Conservation (phyloP, 2,329 filamentous ascomycete genomes). For the Apiospora koreana region DNA sequence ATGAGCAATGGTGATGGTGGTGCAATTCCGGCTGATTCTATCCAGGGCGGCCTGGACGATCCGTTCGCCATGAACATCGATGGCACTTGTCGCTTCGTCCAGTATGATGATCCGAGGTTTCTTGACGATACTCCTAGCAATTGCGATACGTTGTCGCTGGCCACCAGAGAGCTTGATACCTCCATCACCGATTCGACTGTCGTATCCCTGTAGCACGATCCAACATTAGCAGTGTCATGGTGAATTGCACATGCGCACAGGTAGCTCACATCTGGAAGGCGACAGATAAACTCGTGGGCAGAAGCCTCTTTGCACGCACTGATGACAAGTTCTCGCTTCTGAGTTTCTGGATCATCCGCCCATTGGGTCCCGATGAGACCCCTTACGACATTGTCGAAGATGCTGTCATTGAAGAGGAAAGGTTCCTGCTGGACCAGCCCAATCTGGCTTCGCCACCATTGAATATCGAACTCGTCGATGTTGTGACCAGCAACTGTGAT, state of each 20-base stretch:
- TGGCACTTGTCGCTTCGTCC: conserved; percentile 69
- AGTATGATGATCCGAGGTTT: conserved; percentile 69
- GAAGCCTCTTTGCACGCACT: conserved; percentile 65
- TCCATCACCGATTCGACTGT: conserved; percentile 56
- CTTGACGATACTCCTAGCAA: conserved; percentile 68
- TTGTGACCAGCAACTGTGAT: conserved; percentile 49
- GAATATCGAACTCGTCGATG: conserved; percentile 57
- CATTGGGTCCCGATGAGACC: conserved; percentile 54
- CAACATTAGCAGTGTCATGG: conserved; percentile 7
- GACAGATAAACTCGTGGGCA: conserved; percentile 65
- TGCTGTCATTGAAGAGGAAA: conserved; percentile 61
- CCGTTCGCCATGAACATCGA: conserved; percentile 55
- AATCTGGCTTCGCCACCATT: conserved; percentile 60
- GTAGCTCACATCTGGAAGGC: conserved; percentile 55
- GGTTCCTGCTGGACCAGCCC: conserved; percentile 70
- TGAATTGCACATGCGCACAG: too few relatives aligned
- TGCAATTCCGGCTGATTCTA: conserved; percentile 54
- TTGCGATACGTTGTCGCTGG: conserved; percentile 60
- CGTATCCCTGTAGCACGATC: conserved; percentile 52
- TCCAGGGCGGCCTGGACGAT: conserved; percentile 66
- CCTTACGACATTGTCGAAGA: conserved; percentile 66
- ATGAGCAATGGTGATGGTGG: conserved; percentile 53
- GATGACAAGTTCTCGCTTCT: conserved; percentile 56
- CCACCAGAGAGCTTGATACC: conserved; percentile 52
- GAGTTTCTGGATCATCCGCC: conserved; percentile 48